A percentile compares a stretch with the other conserved stretches of the same genome.
phyloP scores from a whole-genome alignment of 345 rosid species.

The Mangifera indica region DNA sequence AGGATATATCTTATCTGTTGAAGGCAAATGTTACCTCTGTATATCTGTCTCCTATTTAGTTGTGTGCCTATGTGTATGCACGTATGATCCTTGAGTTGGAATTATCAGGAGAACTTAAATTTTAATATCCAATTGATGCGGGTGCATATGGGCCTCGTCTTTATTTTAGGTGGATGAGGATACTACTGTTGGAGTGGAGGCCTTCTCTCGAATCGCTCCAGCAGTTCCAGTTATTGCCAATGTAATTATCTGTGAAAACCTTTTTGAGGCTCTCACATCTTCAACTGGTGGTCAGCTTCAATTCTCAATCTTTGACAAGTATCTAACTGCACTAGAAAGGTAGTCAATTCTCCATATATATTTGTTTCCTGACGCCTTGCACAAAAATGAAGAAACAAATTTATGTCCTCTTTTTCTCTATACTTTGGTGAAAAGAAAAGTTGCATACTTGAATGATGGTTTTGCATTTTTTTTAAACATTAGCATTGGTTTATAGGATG shows the following conservation, averaged over 20 bases:
- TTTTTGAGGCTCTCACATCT: conserved; percentile 68
- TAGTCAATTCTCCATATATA: conserved; percentile 24
- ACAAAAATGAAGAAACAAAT: not conserved
- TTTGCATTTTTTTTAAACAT: not conserved
- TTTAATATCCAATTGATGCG: conserved; percentile 15
- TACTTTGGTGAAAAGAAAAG: not conserved
- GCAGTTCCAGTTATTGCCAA: conserved; percentile 83
- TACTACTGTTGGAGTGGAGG: conserved; percentile 74
- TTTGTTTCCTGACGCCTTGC: not conserved
- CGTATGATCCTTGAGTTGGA: not conserved
- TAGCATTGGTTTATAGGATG: not conserved
- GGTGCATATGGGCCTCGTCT: conserved; percentile 5
- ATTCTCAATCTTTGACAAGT: conserved; percentile 77
- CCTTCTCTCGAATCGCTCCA: conserved; percentile 88
- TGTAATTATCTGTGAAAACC: conserved; percentile 80
- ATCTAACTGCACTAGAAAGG: conserved; percentile 78
- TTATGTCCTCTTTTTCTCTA: not conserved
- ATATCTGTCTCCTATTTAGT: not conserved
- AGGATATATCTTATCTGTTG: not conserved
- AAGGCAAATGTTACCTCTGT: not conserved
- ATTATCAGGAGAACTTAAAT: not conserved
- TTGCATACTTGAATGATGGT: not conserved
- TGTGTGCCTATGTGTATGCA: not conserved
- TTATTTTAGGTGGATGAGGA: conserved; percentile 66
- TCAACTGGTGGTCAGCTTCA: conserved; percentile 72